Evolutionary conservation across 768 basidiomycete genomes (phyloP), one percentile per base, ranked within the genome.

Genomic region (Megacollybia marginata): DNA sequence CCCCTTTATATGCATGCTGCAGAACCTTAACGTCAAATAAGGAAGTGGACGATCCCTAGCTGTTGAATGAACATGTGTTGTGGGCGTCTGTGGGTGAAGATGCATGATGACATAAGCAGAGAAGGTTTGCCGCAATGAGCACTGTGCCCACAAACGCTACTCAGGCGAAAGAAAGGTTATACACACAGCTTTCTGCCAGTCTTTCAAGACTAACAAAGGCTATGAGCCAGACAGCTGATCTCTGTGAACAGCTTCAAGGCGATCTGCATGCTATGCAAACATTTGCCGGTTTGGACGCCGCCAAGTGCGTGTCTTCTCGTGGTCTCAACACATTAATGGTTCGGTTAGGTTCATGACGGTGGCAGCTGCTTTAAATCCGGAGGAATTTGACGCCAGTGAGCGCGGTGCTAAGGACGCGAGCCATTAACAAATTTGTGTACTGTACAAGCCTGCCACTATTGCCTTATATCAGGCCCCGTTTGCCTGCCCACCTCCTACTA

Each of bases 131-230:
- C 23, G 23, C 23, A 2, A 28, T 28, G 23, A 28, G 23, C 23
- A 28, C 38, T 40, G 38, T 18, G 15, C 73, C 78, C 10, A 78
- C 76, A 9, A 82, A 75, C 58, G 85, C 85, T 4, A 83, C 83
- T 0, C 85, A 85, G 54, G 79, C 85, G 33, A 93, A 92, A 66
- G 83, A 90, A 56, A 68, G 88, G 49, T 80, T 92, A 19, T 92
- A 92, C 59, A 73, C 76, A 35, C 88, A 91, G 59, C 76, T 93
- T 3, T 76, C 88, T 4, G 72, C 76, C 44, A 83, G 80, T 44
- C 64, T 93, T 3, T 77, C 77, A 28, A 71, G 83, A 45, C 81
- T 92, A 65, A 79, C 83, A 46, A 67, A 78, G 16, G 81, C 83
- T 0, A 74, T 92, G 45, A 71, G 74, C 20, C 83, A 81, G 55